These are phyloP conservation scores for Aureobasidium vineae DNA, from an alignment of 2,329 filamentous ascomycete species.

Conservation along the genomic window DNA sequence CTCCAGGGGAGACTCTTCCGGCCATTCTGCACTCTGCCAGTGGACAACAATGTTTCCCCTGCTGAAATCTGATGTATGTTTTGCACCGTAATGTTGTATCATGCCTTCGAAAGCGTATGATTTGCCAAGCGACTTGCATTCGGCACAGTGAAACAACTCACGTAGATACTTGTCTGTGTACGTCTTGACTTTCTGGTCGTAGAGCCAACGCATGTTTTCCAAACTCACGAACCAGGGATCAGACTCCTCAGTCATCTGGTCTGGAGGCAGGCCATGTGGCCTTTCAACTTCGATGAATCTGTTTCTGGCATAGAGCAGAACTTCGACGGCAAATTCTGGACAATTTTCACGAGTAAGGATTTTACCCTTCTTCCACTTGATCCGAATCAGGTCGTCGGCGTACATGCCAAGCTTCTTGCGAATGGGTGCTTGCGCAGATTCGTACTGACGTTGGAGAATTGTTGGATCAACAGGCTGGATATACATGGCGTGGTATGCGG, in stretches of 20 bases:
- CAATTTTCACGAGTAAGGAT: slow-evolving; percentile 63
- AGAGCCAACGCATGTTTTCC: slow-evolving; percentile 85
- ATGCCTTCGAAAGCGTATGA: slow-evolving; percentile 75
- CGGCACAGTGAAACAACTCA: slow-evolving; percentile 72
- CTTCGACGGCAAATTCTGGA: slow-evolving; percentile 68
- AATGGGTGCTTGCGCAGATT: slow-evolving; percentile 66
- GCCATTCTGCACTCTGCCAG: slow-evolving; percentile 77
- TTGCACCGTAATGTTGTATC: slow-evolving; percentile 79
- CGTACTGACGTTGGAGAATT: slow-evolving; percentile 64
- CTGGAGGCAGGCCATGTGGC: slow-evolving; percentile 43
- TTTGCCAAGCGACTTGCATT: slow-evolving; percentile 58
- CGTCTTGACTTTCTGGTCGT: slow-evolving; percentile 72
- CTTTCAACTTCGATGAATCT: slow-evolving; percentile 22
- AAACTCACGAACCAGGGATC: slow-evolving; percentile 55
- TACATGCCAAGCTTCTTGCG: slow-evolving; percentile 63
- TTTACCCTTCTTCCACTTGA: slow-evolving; percentile 63
- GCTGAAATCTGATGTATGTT: slow-evolving; percentile 71
- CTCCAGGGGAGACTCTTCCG: slow-evolving; percentile 69
- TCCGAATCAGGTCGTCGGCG: slow-evolving; percentile 67
- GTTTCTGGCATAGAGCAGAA: slow-evolving; percentile 52
- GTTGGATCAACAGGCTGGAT: slow-evolving; percentile 57
- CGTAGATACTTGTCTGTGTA: slow-evolving; percentile 64
- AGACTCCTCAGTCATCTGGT: slow-evolving; percentile 39
- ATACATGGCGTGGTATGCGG: slow-evolving; percentile 50
- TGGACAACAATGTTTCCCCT: slow-evolving; percentile 69